A percentile compares a stretch with the other conserved stretches of the same genome.
phyloP scores from a whole-genome alignment of 441 rosid species.

The Populus trichocarpa region DNA sequence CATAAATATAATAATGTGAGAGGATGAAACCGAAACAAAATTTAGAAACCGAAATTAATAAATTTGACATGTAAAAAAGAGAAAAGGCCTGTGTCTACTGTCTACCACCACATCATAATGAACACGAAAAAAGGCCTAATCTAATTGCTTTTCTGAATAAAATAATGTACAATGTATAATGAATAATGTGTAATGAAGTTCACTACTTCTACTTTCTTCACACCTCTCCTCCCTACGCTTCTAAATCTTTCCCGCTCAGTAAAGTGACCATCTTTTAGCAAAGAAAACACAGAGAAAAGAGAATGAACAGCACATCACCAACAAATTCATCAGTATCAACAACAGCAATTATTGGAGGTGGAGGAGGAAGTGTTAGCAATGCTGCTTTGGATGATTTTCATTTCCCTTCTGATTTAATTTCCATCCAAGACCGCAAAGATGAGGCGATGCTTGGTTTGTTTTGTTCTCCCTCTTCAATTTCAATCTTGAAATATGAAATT shows the following conservation, averaged over 20 bases:
- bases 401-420: conserved; percentile 34
- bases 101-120: no score
- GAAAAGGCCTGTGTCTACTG: no score
- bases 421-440: conserved; percentile 61
- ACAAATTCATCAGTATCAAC: conserved; percentile 75
- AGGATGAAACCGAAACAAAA: no score
- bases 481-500: not conserved
- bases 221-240: not conserved
- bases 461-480: not conserved
- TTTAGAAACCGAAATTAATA: no score
- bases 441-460: conserved; percentile 60
- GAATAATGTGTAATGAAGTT: not conserved
- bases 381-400: conserved; percentile 58
- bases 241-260: not conserved
- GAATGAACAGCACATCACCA: conserved; percentile 70
- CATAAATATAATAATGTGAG: no score
- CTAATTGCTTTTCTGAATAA: no score
- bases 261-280: not conserved
- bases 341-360: conserved; percentile 65
- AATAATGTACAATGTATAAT: no score
- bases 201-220: not conserved
- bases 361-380: conserved; percentile 41
- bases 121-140: no score
- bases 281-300: conserved; percentile 4
- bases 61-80: no score